Base-by-base conservation (phyloP, 2,329 filamentous ascomycete species). In the Drechslerella stenobrocha region DNA sequence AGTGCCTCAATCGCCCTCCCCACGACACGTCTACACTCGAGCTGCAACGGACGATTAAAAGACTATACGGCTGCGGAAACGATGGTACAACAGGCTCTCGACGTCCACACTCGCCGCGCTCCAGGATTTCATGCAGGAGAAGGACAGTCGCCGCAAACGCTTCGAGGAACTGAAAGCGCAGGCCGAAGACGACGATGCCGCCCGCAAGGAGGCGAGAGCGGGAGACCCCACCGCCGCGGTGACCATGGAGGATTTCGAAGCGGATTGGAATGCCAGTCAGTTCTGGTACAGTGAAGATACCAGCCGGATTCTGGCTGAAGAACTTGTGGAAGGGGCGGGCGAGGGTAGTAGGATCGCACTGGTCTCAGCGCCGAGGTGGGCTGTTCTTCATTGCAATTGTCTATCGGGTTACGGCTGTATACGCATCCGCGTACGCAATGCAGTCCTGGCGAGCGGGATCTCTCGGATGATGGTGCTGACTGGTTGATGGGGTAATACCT, bases 281-380 rank as follows among this genome's bases (percentile, higher is more conserved):
- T 93, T 93, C 74, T 93, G 89, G 88, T 90, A 89, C 74, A 84
- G 83, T 6, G 85, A 90, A 53, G 82, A 85, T 70, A 91, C 88
- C 22, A 88, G 88, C 0, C 80, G 76, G 1, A 74, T 80, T 3
- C 76, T 88, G 18, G 88, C 87, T 0, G 78, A 80, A 57, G 81
- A 88, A 73, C 79, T 93, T 30, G 80, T 92, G 1, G 79, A 83
- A 2, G 85, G 80, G 47, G 80, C 83, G 1, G 83, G 80, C 1
- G 75, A 79, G 1, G 79, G 81, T 7, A 84, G 81, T 26, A 80
- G 77, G 1, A 84, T 92, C 71, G 61, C 52, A 11, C 46, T 63
- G 7, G 56, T 63, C 44, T 57, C 57, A 40, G 64, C 64, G 30
- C 64, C 64, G 26, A 67, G 63, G 63, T 67, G 18, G 4, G 37